A percentile compares a stretch with the other conserved stretches of the same genome.
These are phyloP conservation scores for Phytophthora cajani DNA, from an alignment of 352 stramenopile species.

Conservation along the genomic window DNA sequence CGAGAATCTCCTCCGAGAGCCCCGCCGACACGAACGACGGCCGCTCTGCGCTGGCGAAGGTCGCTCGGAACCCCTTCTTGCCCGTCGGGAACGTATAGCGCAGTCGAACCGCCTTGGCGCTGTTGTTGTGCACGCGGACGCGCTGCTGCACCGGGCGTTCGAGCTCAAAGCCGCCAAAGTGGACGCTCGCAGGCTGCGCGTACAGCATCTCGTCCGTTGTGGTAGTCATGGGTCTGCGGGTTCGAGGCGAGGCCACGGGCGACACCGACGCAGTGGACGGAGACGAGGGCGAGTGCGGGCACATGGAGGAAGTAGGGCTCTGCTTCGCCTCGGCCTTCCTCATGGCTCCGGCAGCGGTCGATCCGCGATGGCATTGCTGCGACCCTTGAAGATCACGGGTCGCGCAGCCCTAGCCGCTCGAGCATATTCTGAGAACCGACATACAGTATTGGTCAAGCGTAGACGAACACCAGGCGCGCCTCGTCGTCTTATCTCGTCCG, in stretches of 20 bases:
- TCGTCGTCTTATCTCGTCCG: neutral
- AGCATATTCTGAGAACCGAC: conserved; percentile 10
- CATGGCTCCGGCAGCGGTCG: neutral
- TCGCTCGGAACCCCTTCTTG: conserved; percentile 53
- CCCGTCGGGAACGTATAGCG: conserved; percentile 66
- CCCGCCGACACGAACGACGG: conserved; percentile 77
- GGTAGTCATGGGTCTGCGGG: conserved; percentile 28
- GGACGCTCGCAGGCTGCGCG: conserved; percentile 69
- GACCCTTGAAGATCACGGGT: conserved; percentile 12
- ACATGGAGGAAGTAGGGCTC: neutral
- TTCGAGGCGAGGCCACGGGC: conserved; percentile 28
- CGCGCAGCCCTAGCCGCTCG: neutral
- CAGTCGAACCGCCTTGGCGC: conserved; percentile 69
- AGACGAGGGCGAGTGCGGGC: conserved; percentile 15
- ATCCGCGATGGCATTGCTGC: neutral
- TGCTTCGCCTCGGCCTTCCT: conserved; percentile 2
- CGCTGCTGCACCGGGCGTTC: conserved; percentile 66
- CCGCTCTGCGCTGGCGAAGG: conserved; percentile 53
- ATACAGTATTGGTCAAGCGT: conserved; percentile 4
- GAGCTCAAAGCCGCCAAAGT: conserved; percentile 89
- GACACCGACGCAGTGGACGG: conserved; percentile 13
- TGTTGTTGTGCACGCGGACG: conserved; percentile 82
- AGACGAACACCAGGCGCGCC: neutral
- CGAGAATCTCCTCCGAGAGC: conserved; percentile 75
- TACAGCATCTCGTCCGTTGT: conserved; percentile 50